Evolutionary conservation across 805 yeast genomes (phyloP).

Genomic region (Babjeviella inositovora): DNA sequence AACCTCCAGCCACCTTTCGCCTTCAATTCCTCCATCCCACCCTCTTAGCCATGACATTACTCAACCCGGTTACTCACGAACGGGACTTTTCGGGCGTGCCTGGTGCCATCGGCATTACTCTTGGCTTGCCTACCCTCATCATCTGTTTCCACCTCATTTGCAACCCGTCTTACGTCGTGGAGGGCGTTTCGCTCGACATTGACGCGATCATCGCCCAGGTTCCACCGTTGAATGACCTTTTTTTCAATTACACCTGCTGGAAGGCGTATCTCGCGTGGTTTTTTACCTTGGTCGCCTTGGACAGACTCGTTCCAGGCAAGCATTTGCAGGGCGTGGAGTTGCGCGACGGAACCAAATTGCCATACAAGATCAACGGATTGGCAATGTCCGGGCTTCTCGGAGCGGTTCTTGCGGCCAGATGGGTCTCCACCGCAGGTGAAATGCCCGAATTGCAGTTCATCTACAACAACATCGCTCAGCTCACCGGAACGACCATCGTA

Average conservation of each 20-base stretch:
- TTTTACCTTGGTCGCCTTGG: slow-evolving; percentile 42
- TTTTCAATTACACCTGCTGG: slow-evolving; percentile 38
- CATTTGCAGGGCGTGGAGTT: slow-evolving; percentile 46
- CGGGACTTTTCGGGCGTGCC: slow-evolving; percentile 65
- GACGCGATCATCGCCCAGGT: slow-evolving; percentile 16
- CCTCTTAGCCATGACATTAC: no score
- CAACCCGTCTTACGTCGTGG: slow-evolving; percentile 39
- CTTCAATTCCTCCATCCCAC: no score
- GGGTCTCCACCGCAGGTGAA: slow-evolving; percentile 27
- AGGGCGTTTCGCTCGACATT: slow-evolving; percentile 28
- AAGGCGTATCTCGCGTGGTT: slow-evolving; percentile 62
- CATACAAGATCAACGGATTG: slow-evolving; percentile 73
- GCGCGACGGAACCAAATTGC: slow-evolving; percentile 59
- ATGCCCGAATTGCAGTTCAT: slow-evolving; percentile 73
- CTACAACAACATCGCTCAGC: slow-evolving; percentile 49
- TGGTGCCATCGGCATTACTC: slow-evolving; percentile 56
- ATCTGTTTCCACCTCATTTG: slow-evolving; percentile 41
- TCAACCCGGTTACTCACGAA: slow-evolving; percentile 61
- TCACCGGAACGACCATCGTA: slow-evolving; percentile 44
- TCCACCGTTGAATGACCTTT: slow-evolving; percentile 11
- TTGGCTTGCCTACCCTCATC: slow-evolving; percentile 53
- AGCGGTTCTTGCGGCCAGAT: slow-evolving; percentile 31
- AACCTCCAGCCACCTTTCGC: no score
- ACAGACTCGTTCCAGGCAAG: slow-evolving; percentile 51
- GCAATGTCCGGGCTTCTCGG: slow-evolving; percentile 25